Base-by-base conservation (phyloP, 352 stramenopile genomes). In the Phytophthora pisi region DNA sequence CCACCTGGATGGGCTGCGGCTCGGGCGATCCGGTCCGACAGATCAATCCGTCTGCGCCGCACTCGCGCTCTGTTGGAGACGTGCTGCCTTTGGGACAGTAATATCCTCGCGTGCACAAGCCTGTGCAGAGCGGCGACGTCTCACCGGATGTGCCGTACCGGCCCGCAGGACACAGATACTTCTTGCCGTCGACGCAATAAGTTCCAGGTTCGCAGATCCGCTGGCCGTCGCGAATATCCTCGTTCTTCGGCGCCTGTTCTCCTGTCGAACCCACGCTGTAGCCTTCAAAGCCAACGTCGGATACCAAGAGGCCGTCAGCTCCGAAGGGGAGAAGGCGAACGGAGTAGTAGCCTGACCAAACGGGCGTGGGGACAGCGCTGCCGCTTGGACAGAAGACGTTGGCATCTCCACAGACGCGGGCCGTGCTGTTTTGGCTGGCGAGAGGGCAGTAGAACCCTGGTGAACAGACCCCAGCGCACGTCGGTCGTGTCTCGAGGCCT, bases 321-420 rank as follows among this genome's bases (percentile, higher is more conserved):
- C 20, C 52, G 38, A 40, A 31, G 5, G 47, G 42, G 13, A 60
- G 26, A 1, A 63, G 51, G 0, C 70, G 75, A 15, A 89, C 70
- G 2, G 84, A 85, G 61, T 89, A 96, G 74, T 88, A 93, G 3
- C 88, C 88, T 16, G 70, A 24, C 52, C 68, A 64, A 2, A 95
- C 87, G 0, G 79, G 65, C 0, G 57, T 83, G 0, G 91, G 89
- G 11, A 79, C 61, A 1, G 58, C 54, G 23, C 88, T 96, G 1
- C 78, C 86, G 7, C 47, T 62, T 11, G 91, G 88, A 60, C 91
- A 97, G 36, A 79, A 88, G 6, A 90, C 71, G 28, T 58, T 77
- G 10, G 60, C 56, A 15, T 66, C 59, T 4, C 77, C 81, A 53
- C 80, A 91, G 7, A n/a, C 3, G 1, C 59, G 18, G 2, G 67